Evolutionary conservation across 2,329 filamentous ascomycete genomes (phyloP).

Genomic region (Epichloe sibirici): DNA sequence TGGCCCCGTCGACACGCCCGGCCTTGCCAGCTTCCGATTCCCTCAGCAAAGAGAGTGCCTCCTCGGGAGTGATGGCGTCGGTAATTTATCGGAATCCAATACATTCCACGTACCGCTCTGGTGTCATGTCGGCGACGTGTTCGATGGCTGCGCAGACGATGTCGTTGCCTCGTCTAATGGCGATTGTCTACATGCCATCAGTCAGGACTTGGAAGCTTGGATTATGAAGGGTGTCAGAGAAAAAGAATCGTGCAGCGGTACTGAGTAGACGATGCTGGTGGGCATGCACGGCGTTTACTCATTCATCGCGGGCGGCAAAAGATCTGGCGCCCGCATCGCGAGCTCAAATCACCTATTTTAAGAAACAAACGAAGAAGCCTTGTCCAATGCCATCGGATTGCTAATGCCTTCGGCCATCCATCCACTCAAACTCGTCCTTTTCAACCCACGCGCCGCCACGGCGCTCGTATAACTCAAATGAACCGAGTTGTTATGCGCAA

Average conservation of each 20-base stretch:
- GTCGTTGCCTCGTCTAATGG: constrained; percentile 82
- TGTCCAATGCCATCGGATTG: too few species aligned
- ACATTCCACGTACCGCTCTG: constrained; percentile 74
- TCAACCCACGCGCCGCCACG: too few species aligned
- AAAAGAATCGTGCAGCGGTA: not conserved
- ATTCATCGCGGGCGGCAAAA: too few species aligned
- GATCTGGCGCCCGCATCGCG: too few species aligned
- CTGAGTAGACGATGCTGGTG: too few species aligned
- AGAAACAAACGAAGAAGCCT: too few species aligned
- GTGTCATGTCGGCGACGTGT: constrained; percentile 75
- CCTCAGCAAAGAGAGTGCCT: constrained; percentile 61
- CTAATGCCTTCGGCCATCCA: too few species aligned
- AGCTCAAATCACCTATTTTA: too few species aligned
- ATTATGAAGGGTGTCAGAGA: not conserved
- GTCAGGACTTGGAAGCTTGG: not conserved
- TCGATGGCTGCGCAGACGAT: constrained; percentile 79
- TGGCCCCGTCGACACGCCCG: constrained; percentile 59
- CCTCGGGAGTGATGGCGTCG: constrained; percentile 78
- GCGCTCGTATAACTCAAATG: too few species aligned
- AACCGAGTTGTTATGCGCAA: too few species aligned
- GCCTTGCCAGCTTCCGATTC: constrained; percentile 56
- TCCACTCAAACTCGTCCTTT: too few species aligned
- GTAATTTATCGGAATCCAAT: constrained; percentile 95
- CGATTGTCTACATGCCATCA: constrained; percentile 49
- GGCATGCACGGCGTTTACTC: too few species aligned